These are phyloP conservation scores for Oryza glumipatula DNA, from an alignment of 176 grass and related monocot species.

Conservation along the genomic window DNA sequence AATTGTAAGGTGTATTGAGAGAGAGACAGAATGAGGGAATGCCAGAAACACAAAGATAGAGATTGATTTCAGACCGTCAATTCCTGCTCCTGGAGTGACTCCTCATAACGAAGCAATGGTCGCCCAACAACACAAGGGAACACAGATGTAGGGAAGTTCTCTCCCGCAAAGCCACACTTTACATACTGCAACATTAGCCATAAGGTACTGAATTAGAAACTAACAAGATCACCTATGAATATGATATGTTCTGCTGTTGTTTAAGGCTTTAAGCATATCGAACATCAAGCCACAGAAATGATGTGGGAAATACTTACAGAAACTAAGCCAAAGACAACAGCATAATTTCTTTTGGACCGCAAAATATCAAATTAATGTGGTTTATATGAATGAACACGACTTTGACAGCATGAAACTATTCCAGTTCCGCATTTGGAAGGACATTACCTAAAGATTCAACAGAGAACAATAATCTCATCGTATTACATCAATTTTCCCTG, in stretches of 20 bases:
- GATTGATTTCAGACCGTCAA: slow-evolving; percentile 56
- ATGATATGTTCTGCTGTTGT: not conserved
- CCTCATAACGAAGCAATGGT: slow-evolving; percentile 88
- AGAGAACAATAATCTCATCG: not conserved
- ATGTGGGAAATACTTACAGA: not conserved
- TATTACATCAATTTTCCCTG: not conserved
- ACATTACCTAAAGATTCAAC: not conserved
- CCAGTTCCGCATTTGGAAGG: not conserved
- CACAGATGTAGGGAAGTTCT: slow-evolving; percentile 90
- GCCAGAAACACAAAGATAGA: not conserved
- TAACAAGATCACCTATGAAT: not conserved
- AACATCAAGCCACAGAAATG: not conserved
- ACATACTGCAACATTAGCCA: slow-evolving; percentile 68
- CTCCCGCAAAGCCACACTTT: slow-evolving; percentile 95
- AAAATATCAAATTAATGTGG: not conserved
- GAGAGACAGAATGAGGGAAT: not conserved
- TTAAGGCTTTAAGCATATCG: not conserved
- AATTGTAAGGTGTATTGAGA: slow-evolving; percentile 6
- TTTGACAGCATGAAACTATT: not conserved
- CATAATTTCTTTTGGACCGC: not conserved
- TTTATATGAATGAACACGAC: not conserved
- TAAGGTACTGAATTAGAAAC: not conserved
- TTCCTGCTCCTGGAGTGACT: slow-evolving; percentile 91
- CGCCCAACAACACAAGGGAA: slow-evolving; percentile 92
- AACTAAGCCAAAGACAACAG: not conserved